Conservation (phyloP, 768 basidiomycete species). For the Podaxis carcinomalis region DNA sequence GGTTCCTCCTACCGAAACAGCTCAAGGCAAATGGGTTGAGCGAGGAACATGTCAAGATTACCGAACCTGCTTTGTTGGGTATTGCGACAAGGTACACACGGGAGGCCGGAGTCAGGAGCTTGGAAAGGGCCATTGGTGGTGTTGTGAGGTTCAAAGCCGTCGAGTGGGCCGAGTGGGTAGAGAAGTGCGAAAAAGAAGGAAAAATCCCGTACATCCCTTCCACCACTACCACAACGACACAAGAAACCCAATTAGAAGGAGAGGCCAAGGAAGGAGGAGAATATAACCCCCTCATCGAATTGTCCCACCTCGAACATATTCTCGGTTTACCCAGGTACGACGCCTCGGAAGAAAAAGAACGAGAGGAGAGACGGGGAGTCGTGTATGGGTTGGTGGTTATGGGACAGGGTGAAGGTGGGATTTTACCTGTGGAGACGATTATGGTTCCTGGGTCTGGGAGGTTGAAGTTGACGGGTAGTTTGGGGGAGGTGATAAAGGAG, state of each 20-base stretch:
- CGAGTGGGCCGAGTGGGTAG: slow-evolving; percentile 74
- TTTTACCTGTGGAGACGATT: slow-evolving; percentile 81
- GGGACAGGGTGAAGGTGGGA: slow-evolving; percentile 82
- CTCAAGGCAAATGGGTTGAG: slow-evolving; percentile 72
- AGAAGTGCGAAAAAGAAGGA: slow-evolving; percentile 27
- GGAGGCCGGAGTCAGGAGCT: slow-evolving; percentile 89
- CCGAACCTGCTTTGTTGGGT: slow-evolving; percentile 64
- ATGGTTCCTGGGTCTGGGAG: slow-evolving; percentile 70
- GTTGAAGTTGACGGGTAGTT: slow-evolving; percentile 75
- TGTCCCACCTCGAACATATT: slow-evolving; percentile 75
- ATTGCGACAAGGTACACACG: slow-evolving; percentile 81
- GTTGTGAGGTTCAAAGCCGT: slow-evolving; percentile 93
- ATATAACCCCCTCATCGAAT: slow-evolving; percentile 61
- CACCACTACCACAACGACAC: neutral
- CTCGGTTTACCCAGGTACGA: slow-evolving; percentile 81
- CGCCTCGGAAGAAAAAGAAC: slow-evolving; percentile 64
- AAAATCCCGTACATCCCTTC: slow-evolving; percentile 2
- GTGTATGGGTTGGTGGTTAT: slow-evolving; percentile 88
- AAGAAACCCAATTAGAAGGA: neutral
- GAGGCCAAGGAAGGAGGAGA: slow-evolving; percentile 17
- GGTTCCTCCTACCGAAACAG: slow-evolving; percentile 89
- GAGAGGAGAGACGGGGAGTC: slow-evolving; percentile 69
- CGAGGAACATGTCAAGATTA: slow-evolving; percentile 54
- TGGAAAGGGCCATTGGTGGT: slow-evolving; percentile 82
- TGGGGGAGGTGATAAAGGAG: slow-evolving; percentile 90